Evolutionary conservation across 768 basidiomycete species (phyloP).

Genomic region (Boletus tylopilopsis): DNA sequence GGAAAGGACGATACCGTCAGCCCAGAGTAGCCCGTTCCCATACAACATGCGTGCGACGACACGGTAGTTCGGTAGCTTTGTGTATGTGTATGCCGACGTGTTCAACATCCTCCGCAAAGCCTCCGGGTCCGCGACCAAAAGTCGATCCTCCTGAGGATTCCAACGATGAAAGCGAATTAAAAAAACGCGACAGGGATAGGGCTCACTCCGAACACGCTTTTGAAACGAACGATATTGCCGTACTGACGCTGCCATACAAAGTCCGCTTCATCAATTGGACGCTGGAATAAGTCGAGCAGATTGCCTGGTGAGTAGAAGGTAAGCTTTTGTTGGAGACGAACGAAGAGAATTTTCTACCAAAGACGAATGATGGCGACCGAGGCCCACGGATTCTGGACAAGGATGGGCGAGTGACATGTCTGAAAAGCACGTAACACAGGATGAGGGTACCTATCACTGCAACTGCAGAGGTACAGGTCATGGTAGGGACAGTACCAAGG

Average conservation of each 20-base stretch:
- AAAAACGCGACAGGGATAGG: not conserved
- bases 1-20: constrained; percentile 30
- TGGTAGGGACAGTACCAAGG: too few relatives aligned
- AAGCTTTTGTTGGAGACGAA: constrained; percentile 4
- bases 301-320: constrained; percentile 19
- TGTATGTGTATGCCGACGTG: constrained; percentile 40
- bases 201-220: constrained; percentile 22
- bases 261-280: constrained; percentile 25
- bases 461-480: not conserved
- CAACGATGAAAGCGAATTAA: not conserved
- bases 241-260: constrained; percentile 29
- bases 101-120: constrained; percentile 38
- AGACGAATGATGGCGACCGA: constrained; percentile 11
- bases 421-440: not conserved
- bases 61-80: constrained; percentile 28
- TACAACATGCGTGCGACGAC: constrained; percentile 3
- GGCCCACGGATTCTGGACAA: constrained; percentile 15
- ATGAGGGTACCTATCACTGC: not conserved
- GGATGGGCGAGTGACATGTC: not conserved
- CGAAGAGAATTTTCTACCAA: constrained; percentile 3
- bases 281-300: constrained; percentile 22
- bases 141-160: constrained; percentile 38
- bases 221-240: constrained; percentile 25
- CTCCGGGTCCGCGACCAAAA: constrained; percentile 45
- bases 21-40: constrained; percentile 38